Conservation (phyloP, 129 eudicot species). For the Tagetes erecta region DNA sequence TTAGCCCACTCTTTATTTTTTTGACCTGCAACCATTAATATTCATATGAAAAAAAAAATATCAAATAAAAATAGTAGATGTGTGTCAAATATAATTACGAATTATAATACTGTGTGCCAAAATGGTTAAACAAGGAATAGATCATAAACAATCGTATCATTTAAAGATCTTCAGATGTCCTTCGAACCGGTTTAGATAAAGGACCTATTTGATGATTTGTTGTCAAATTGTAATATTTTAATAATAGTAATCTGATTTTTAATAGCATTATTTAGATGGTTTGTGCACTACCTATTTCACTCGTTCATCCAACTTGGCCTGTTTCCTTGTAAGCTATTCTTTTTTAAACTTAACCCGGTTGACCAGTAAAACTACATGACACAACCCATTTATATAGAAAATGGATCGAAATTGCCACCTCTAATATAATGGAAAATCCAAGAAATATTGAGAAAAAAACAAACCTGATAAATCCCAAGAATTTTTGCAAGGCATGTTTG, state of each 20-base stretch:
- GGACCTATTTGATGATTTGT: too few species aligned
- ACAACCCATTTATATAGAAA: background rate
- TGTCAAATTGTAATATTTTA: background rate
- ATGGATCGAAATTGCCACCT: conserved; percentile 1
- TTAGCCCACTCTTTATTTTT: conserved; percentile 52
- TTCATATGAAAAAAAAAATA: background rate
- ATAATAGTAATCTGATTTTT: background rate
- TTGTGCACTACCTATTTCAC: background rate
- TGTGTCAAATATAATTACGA: background rate
- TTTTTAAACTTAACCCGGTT: background rate
- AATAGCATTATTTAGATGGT: conserved; percentile 1
- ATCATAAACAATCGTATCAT: too few species aligned
- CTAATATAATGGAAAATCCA: background rate
- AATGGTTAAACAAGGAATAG: too few species aligned
- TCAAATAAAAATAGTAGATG: background rate
- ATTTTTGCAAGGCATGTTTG: conserved; percentile 96
- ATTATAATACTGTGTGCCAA: too few species aligned
- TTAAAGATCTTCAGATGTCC: too few species aligned
- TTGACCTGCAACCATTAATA: conserved; percentile 57
- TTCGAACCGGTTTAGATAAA: too few species aligned
- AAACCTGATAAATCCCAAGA: conserved; percentile 93
- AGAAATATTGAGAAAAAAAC: conserved; percentile 2
- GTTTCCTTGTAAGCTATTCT: background rate
- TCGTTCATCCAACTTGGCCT: background rate
- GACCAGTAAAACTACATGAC: background rate